Conservation (phyloP, 1,284 basidiomycete species). For the Neonothopanus nambi region DNA sequence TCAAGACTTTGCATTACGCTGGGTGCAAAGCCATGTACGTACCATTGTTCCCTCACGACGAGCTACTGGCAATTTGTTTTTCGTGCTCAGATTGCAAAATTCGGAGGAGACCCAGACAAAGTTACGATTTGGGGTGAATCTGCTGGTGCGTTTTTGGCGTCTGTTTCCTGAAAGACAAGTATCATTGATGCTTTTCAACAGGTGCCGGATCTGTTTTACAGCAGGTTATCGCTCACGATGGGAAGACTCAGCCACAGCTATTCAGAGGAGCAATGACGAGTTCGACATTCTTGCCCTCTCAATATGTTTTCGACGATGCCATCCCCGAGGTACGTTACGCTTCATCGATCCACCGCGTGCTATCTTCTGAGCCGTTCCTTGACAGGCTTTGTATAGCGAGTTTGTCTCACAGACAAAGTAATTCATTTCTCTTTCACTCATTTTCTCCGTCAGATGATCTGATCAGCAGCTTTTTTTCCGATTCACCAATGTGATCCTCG, state of each 20-base stretch:
- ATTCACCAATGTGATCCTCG: background rate
- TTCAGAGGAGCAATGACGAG: conserved; percentile 47
- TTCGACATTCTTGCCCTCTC: conserved; percentile 45
- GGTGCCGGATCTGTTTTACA: conserved; percentile 30
- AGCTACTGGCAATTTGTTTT: background rate
- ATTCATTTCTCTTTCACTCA: conserved; percentile 13
- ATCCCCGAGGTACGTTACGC: conserved; percentile 40
- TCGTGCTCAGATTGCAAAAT: conserved; percentile 23
- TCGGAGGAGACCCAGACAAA: conserved; percentile 30
- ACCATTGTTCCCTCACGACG: background rate
- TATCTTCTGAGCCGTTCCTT: background rate
- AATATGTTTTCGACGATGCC: conserved; percentile 43
- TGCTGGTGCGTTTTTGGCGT: conserved; percentile 24
- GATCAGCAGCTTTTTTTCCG: background rate
- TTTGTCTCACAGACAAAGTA: conserved; percentile 20
- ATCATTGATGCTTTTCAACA: conserved; percentile 3
- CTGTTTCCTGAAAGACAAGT: background rate
- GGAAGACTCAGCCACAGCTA: conserved; percentile 39
- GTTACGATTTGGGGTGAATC: conserved; percentile 35
- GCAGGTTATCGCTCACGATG: conserved; percentile 30
- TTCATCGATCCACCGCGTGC: conserved; percentile 9
- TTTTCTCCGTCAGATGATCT: conserved; percentile 26
- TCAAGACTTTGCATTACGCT: conserved; percentile 25
- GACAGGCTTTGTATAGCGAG: conserved; percentile 17
- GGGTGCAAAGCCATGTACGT: conserved; percentile 29